Evolutionary conservation across 257 asterid genomes (phyloP), one percentile per base, ranked within the genome.

Genomic region (Misopates orontium): DNA sequence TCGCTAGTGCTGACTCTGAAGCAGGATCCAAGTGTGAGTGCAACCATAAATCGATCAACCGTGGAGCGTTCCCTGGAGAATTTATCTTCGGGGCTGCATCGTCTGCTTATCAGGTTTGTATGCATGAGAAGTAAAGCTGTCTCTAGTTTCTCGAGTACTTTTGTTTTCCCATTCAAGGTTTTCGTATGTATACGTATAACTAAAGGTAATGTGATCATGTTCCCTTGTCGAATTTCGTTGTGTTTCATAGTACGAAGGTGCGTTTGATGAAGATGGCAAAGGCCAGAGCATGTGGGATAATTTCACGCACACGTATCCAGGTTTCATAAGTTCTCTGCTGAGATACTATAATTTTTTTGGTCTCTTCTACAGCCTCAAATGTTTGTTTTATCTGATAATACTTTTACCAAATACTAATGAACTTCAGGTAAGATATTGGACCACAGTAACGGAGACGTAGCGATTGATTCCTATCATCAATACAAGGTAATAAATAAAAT

Each of bases 41-140:
- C 61, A 9, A 25, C 16, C 4, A 22, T 16, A n/a, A 52, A 16
- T 25, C 24, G 11, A 39, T 78, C 53, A 47, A 14, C 16, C 77
- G 77, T 5, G 62, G 57, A 42, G 25, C 20, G 12, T 81, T 75
- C 62, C 83, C 81, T 0, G 42, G 4, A 10, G 69, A 69, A 0
- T 81, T 81, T 17, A 24, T 78, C 49, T 81, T 81, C 40, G 86
- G 86, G 8, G 83, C 86, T 17, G 86, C 75, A 18, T 81, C 86
- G 19, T 75, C 86, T 0, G 86, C 86, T 25, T 81, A 78, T 52
- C 86, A 79, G 78, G 83, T 76, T 0, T 17, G 17, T 8, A 36
- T 36, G 36, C 36, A 28, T 28, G 36, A 28, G 36, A 36, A 36
- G 42, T 36, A 36, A 2, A 28, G 4, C 2, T 2, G 36, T 6